Percentiles rank a stretch among this genome's conserved stretches.
Conservation (phyloP, 352 stramenopile species). For the Pythium chondricola region DNA sequence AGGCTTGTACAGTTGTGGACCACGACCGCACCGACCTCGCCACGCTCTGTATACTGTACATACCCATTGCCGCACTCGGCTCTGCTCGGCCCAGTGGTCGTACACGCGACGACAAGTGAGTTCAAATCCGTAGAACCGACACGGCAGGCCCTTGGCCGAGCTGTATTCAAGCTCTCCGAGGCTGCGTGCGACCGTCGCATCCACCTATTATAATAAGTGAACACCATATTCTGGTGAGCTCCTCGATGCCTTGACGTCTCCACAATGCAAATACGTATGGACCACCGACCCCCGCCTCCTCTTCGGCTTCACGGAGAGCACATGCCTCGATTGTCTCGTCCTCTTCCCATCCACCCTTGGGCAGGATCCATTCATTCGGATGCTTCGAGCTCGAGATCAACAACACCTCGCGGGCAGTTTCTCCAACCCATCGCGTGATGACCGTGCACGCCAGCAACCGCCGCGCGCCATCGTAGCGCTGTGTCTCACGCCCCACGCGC, state of each 20-base stretch:
- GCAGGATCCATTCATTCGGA: slow-evolving; percentile 89
- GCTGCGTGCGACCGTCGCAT: slow-evolving; percentile 28
- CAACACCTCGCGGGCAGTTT: slow-evolving; percentile 31
- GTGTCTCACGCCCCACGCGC: slow-evolving; percentile 48
- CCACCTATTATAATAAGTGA: too few relatives aligned
- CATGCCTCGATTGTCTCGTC: slow-evolving; percentile 91
- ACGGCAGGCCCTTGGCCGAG: slow-evolving; percentile 38
- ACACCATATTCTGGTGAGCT: too few relatives aligned
- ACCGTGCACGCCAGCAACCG: slow-evolving; percentile 56
- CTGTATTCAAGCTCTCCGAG: slow-evolving; percentile 43
- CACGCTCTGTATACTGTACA: neutral
- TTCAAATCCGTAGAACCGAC: slow-evolving; percentile 45
- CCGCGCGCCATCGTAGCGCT: slow-evolving; percentile 57
- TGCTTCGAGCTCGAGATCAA: slow-evolving; percentile 90
- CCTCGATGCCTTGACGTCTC: too few relatives aligned
- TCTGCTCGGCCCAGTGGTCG: slow-evolving; percentile 51
- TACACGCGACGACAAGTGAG: slow-evolving; percentile 32
- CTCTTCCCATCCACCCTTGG: slow-evolving; percentile 95
- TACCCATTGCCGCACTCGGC: slow-evolving; percentile 49
- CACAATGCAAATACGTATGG: too few relatives aligned
- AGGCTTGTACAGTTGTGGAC: too few relatives aligned
- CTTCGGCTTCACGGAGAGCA: slow-evolving; percentile 89
- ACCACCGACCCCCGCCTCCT: slow-evolving; percentile 86
- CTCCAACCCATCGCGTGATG: slow-evolving; percentile 13
- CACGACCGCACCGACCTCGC: neutral